Percentiles rank a stretch among this genome's conserved stretches.
These are phyloP conservation scores for Cotoneaster glaucophyllus DNA, from an alignment of 306 rosid species.

Conservation along the genomic window DNA sequence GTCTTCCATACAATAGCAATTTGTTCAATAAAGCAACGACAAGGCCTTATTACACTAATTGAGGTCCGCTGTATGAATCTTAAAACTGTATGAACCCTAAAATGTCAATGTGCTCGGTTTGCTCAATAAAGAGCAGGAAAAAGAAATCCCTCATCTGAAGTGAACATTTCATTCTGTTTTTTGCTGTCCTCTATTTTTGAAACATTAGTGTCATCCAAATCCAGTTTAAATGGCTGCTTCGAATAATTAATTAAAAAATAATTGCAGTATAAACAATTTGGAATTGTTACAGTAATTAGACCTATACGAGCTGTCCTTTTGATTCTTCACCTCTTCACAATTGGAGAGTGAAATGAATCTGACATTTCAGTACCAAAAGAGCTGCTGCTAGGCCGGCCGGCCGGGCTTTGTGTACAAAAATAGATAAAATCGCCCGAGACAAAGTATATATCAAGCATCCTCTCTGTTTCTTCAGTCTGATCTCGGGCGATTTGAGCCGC, in stretches of 20 bases:
- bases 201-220: neutral
- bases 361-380: neutral
- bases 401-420: neutral
- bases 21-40: too few species aligned
- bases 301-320: neutral
- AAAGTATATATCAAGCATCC: constrained; percentile 5
- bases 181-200: neutral
- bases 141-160: neutral
- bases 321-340: constrained; percentile 3
- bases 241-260: neutral
- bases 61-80: too few species aligned
- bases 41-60: too few species aligned
- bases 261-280: neutral
- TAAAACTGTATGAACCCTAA: fast-evolving
- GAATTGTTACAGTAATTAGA: constrained; percentile 11
- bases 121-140: neutral
- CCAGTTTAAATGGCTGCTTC: neutral
- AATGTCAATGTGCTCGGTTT: too few species aligned
- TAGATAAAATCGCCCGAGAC: constrained; percentile 25
- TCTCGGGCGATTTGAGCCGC: constrained; percentile 57
- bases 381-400: neutral
- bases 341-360: neutral
- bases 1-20: too few species aligned
- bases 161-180: neutral
- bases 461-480: constrained; percentile 35